Evolutionary conservation across 2,329 filamentous ascomycete genomes (phyloP).

Genomic region (Phialophora expanda): DNA sequence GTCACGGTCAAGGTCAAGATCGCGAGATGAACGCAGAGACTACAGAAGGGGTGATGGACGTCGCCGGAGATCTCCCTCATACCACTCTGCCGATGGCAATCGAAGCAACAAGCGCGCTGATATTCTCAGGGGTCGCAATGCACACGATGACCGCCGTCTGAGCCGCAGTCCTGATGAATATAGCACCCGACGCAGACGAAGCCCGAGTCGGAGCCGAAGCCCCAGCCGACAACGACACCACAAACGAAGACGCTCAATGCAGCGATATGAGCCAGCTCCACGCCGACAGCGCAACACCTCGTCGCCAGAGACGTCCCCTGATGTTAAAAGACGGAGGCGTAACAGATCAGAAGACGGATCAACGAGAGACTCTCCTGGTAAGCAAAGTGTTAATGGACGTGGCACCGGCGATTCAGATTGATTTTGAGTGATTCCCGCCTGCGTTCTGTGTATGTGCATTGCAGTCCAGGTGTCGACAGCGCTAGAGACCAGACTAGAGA

Average conservation of each 20-base stretch:
- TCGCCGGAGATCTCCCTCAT: conserved; percentile 52
- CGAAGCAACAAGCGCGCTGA: conserved; percentile 55
- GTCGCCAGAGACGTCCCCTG: conserved; percentile 48
- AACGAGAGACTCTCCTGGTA: conserved; percentile 15
- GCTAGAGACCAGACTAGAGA: background rate
- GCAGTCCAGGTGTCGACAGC: conserved; percentile 1
- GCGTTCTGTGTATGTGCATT: background rate
- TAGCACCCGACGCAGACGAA: conserved; percentile 44
- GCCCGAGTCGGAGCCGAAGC: conserved; percentile 41
- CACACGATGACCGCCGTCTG: conserved; percentile 50
- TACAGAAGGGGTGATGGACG: conserved; percentile 43
- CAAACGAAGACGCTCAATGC: conserved; percentile 52
- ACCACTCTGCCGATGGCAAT: conserved; percentile 49
- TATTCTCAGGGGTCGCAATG: conserved; percentile 53
- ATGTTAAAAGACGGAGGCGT: conserved; percentile 50
- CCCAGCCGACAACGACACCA: conserved; percentile 44
- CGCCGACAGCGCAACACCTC: conserved; percentile 51
- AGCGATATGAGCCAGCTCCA: conserved; percentile 52
- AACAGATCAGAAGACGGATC: conserved; percentile 39
- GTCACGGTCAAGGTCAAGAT: conserved; percentile 47
- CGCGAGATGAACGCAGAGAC: conserved; percentile 44
- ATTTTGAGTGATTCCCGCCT: conserved; percentile 4
- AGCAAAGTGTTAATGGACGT: conserved; percentile 21
- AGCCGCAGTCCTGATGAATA: conserved; percentile 48
- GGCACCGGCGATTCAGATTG: conserved; percentile 42